phyloP scores from a whole-genome alignment of 129 eudicot species.

The Helianthus annuus region HanXRQr2.0-SUNRISE NC_035440.2:20790503-20791002 shows the following conservation, averaged over 20 bases:
- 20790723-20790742: not conserved
- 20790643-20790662: too few relatives aligned
- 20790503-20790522: too few relatives aligned
- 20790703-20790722: not conserved
- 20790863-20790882: too few relatives aligned
- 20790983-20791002: slow-evolving; percentile 9
- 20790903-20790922: not conserved
- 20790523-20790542: too few relatives aligned
- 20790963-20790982: not conserved
- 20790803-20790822: not conserved
- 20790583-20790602: too few relatives aligned
- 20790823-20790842: not conserved
- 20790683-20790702: too few relatives aligned
- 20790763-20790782: not conserved
- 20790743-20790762: not conserved
- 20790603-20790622: too few relatives aligned
- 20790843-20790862: not conserved
- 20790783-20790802: not conserved
- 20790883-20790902: not conserved
- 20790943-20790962: slow-evolving; percentile 10
- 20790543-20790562: too few relatives aligned
- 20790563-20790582: too few relatives aligned
- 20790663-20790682: too few relatives aligned
- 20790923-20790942: not conserved
- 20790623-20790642: too few relatives aligned